A percentile compares a stretch with the other conserved stretches of the same genome.
These are phyloP conservation scores for Ganoderma resinaceum DNA, from an alignment of 1,284 basidiomycete genomes.

Conservation along the genomic window DNA sequence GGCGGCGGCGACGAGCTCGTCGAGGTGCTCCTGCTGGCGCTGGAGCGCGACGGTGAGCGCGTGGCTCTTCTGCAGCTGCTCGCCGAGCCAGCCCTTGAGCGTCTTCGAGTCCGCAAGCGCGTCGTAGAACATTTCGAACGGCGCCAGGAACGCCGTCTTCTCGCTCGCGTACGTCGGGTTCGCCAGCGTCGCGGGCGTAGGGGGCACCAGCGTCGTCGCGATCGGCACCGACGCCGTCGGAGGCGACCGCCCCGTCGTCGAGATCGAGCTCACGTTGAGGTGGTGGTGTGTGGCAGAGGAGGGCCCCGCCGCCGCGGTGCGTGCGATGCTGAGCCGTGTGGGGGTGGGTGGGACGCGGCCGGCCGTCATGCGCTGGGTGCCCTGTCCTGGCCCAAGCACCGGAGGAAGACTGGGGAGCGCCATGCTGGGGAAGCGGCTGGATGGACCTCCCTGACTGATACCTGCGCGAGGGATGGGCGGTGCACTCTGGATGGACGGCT, in stretches of 20 bases:
- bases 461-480: conserved; percentile 68
- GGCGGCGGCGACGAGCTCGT: conserved; percentile 60
- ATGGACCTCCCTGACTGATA: conserved; percentile 37
- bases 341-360: conserved; percentile 76
- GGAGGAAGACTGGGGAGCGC: conserved; percentile 70
- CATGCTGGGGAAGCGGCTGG: conserved; percentile 55
- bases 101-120: conserved; percentile 77
- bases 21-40: conserved; percentile 63
- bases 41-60: conserved; percentile 56
- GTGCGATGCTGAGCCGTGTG: conserved; percentile 63
- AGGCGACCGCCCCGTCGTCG: conserved; percentile 51
- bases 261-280: conserved; percentile 35
- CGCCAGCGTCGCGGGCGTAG: conserved; percentile 63
- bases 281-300: conserved; percentile 16
- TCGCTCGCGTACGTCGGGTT: conserved; percentile 66
- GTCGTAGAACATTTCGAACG: conserved; percentile 82
- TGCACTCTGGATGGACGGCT: conserved; percentile 73
- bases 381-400: conserved; percentile 50
- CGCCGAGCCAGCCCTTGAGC: conserved; percentile 73
- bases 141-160: conserved; percentile 75
- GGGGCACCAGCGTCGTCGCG: conserved; percentile 65
- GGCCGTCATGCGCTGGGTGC: conserved; percentile 51
- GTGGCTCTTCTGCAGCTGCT: conserved; percentile 71
- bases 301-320: conserved; percentile 29
- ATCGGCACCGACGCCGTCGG: conserved; percentile 66